phyloP scores from a whole-genome alignment of 805 yeast species.

The Alloascoidea africana region DNA sequence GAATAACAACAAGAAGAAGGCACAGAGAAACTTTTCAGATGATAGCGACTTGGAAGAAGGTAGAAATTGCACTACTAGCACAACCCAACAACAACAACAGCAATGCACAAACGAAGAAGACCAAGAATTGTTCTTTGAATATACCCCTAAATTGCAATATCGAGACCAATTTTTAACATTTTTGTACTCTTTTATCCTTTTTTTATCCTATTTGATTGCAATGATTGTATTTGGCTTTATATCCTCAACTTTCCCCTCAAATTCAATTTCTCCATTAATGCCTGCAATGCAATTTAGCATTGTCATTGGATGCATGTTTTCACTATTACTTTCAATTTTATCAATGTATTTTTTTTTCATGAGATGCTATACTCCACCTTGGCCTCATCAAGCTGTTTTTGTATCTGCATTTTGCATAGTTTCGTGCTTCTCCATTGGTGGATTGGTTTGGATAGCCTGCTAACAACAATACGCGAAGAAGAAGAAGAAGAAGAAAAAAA shows the following conservation, averaged over 20 bases:
- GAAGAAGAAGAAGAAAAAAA: too few relatives aligned
- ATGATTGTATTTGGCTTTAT: conserved; percentile 13
- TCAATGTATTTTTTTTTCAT: conserved; percentile 29
- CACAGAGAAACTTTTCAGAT: too few relatives aligned
- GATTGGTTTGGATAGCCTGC: conserved; percentile 21
- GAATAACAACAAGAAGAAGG: too few relatives aligned
- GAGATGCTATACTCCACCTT: conserved; percentile 21
- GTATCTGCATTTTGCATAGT: conserved; percentile 25
- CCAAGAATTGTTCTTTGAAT: too few relatives aligned
- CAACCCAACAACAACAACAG: conserved; percentile 5
- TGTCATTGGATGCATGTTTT: conserved; percentile 25
- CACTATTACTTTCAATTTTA: conserved; percentile 25
- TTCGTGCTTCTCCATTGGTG: conserved; percentile 27
- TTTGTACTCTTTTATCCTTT: conserved; percentile 24
- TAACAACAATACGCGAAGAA: too few relatives aligned
- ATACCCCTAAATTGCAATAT: too few relatives aligned
- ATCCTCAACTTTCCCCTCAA: conserved; percentile 5
- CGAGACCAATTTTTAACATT: conserved; percentile 30
- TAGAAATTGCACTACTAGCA: neutral
- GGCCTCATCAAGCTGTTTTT: conserved; percentile 27
- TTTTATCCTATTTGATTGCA: conserved; percentile 23
- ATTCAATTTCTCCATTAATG: neutral
- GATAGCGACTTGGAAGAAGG: neutral
- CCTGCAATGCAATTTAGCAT: neutral
- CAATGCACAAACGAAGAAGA: conserved; percentile 1